A percentile compares a stretch with the other conserved stretches of the same genome.
Conservation (phyloP, 352 stramenopile genomes). For the Elongisporangium undulatum region DNA sequence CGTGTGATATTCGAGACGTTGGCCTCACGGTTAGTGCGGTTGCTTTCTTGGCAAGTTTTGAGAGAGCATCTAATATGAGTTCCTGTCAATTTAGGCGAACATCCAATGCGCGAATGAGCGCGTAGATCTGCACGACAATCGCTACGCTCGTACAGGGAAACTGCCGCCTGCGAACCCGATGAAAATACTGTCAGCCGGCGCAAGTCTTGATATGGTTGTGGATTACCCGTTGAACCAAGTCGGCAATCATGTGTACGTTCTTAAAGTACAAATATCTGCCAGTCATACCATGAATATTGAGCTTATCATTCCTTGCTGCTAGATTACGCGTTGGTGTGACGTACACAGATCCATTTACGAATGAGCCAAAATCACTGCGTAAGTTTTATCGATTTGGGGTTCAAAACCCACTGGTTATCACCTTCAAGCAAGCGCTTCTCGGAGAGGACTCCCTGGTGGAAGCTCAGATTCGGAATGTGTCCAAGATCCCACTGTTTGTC, state of each 20-base stretch:
- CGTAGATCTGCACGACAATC: constrained; percentile 76
- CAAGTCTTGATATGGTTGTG: constrained; percentile 90
- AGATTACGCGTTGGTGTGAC: constrained; percentile 65
- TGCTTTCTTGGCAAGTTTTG: background rate
- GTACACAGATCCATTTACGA: constrained; percentile 70
- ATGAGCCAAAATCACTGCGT: constrained; percentile 80
- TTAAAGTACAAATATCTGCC: background rate
- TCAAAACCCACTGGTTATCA: constrained; percentile 86
- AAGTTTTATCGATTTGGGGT: constrained; percentile 92
- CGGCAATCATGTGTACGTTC: constrained; percentile 70
- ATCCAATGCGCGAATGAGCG: constrained; percentile 85
- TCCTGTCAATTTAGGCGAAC: constrained; percentile 38
- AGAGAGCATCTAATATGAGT: background rate
- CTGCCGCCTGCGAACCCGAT: constrained; percentile 73
- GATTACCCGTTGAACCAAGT: constrained; percentile 88
- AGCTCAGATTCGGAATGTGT: constrained; percentile 80
- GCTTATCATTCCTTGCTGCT: background rate
- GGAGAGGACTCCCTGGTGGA: constrained; percentile 60
- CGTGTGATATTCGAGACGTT: constrained; percentile 72
- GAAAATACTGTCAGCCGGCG: constrained; percentile 52
- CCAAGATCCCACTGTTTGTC: constrained; percentile 73
- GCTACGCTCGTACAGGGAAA: constrained; percentile 59
- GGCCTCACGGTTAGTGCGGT: constrained; percentile 40
- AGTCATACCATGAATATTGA: constrained; percentile 7
- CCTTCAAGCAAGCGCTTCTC: constrained; percentile 70